Conservation (phyloP, 257 asterid genomes). For the Solanum chaucha region DNA sequence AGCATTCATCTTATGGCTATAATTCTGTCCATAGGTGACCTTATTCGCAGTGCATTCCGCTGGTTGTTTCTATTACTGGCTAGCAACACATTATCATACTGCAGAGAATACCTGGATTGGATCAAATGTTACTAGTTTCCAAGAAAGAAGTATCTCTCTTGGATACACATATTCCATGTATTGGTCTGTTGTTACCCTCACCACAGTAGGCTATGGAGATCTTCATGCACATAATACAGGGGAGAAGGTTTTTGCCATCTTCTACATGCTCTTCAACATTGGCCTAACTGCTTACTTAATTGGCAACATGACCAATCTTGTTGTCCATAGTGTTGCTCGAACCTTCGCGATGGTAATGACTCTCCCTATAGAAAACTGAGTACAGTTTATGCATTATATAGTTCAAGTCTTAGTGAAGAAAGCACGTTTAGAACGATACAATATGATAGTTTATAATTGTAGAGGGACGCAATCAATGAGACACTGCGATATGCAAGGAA, state of each 20-base stretch:
- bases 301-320: conserved; percentile 92
- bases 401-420: not conserved
- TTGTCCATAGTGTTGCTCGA: conserved; percentile 63
- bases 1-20: not conserved
- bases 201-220: conserved; percentile 93
- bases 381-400: not conserved
- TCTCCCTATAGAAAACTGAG: not conserved
- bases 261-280: conserved; percentile 92
- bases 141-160: conserved; percentile 50
- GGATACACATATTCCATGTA: conserved; percentile 79
- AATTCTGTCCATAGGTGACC: conserved; percentile 49
- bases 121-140: conserved; percentile 39
- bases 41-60: conserved; percentile 68
- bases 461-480: conserved; percentile 79
- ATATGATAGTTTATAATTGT: not conserved
- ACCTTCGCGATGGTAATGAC: conserved; percentile 70
- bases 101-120: conserved; percentile 73
- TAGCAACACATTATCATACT: conserved; percentile 47
- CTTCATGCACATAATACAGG: conserved; percentile 70
- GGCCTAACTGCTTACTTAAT: conserved; percentile 89
- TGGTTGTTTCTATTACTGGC: conserved; percentile 86
- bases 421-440: not conserved
- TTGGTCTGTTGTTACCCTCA: conserved; percentile 85
- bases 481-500: conserved; percentile 70
- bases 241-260: conserved; percentile 70